Evolutionary conservation across 2,329 filamentous ascomycete species (phyloP).

Genomic region (Lachnum nothofagi): DNA sequence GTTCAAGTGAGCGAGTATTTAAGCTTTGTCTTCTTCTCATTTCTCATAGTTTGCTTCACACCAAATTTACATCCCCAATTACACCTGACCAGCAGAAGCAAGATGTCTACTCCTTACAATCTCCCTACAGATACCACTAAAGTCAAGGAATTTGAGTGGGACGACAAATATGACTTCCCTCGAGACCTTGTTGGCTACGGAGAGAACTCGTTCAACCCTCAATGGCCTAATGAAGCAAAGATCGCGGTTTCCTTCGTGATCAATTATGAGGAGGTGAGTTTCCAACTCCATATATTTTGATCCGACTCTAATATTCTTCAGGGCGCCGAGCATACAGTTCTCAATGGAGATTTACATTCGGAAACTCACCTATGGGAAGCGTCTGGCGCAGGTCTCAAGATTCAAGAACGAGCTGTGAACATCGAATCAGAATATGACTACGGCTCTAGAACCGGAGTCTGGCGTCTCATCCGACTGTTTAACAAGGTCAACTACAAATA

Average conservation of each 20-base stretch:
- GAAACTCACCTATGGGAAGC: constrained; percentile 26
- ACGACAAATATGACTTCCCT: constrained; percentile 28
- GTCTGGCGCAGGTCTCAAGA: constrained; percentile 16
- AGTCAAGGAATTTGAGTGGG: constrained; percentile 24
- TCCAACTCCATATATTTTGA: background rate
- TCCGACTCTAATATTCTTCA: constrained; percentile 3
- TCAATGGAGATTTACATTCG: constrained; percentile 24
- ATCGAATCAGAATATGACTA: constrained; percentile 35
- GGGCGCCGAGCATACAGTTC: constrained; percentile 24
- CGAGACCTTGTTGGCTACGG: constrained; percentile 28
- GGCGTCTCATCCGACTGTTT: constrained; percentile 39
- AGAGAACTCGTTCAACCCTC: constrained; percentile 28
- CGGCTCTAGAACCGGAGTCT: constrained; percentile 34
- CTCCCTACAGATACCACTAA: constrained; percentile 19
- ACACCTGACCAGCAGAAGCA: constrained; percentile 1
- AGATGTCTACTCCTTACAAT: constrained; percentile 24
- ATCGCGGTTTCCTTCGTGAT: constrained; percentile 33
- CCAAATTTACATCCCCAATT: constrained; percentile 1
- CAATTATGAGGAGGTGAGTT: constrained; percentile 27
- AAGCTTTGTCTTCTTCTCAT: constrained; percentile 1
- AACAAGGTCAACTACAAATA: constrained; percentile 40
- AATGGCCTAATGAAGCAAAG: constrained; percentile 33
- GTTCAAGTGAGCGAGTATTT: constrained; percentile 10
- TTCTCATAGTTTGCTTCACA: background rate
- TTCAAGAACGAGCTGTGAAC: constrained; percentile 29